Evolutionary conservation across 73 alveolate genomes (phyloP), one percentile per base, ranked within the genome.

Genomic region (Paramecium bursaria): DNA sequence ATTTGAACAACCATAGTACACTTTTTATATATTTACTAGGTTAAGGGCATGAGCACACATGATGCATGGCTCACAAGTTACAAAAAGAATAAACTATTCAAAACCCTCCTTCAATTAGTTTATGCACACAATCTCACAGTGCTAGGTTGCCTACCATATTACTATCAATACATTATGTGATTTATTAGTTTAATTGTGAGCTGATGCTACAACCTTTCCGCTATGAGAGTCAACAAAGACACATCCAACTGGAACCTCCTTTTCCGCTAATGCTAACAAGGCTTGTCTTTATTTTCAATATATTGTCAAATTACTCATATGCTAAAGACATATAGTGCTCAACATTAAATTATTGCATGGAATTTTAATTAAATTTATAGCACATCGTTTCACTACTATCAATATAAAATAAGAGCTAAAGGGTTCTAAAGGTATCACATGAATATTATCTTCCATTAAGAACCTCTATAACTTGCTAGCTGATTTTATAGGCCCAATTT

Each of bases 181-280:
- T 74, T 88, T 61, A 85, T 92, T 94, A 46, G 98, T 94, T 33
- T 85, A 73, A 82, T 95, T 95, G 42, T 92, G 97, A 30, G 97
- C 94, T 46, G 87, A 86, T 31, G 92, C 95, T 42, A 95, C 44
- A 44, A 92, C 61, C 73, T 75, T 26, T 21, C 87, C 77, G 11
- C 94, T 55, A 17, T 86, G 87, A 55, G 76, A 74, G 82, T 91
- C 91, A 17, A 91, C 87, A 48, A 95, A 91, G 48, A 95, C 94
- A 75, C 99, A 95, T n/a, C 97, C 98, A 0, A 95, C 99, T 13
- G 98, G 99, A 33, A 95, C 95, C 90, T 95, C 99, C 13, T 95
- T 95, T 13, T 57, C 48, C 39, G 75, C 86, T 7, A 87, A 86
- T 9, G 96, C 94, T 22, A 76, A 21, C 4, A 33, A 21, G 17